These are phyloP conservation scores for Phaeosphaeria sp. DNA, from an alignment of 2,329 filamentous ascomycete species.

Conservation along the genomic window DNA sequence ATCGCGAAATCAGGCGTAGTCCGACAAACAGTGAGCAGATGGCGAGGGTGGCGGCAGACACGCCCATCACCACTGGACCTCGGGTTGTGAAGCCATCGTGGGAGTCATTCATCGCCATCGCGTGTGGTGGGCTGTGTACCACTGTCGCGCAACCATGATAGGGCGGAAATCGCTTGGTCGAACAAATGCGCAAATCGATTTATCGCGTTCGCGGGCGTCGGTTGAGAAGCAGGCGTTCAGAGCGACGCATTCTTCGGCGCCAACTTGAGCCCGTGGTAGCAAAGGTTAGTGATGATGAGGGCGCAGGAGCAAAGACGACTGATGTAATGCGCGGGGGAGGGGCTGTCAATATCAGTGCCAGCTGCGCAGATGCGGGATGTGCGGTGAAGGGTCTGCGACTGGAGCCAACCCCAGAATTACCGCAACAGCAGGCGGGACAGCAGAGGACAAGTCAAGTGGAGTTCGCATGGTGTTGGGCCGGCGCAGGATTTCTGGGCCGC, in stretches of 20 bases:
- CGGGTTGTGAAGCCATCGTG: slow-evolving; percentile 31
- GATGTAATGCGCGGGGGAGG: slow-evolving; percentile 2
- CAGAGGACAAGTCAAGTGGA: slow-evolving; percentile 11
- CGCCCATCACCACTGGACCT: slow-evolving; percentile 64
- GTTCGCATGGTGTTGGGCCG: slow-evolving; percentile 18
- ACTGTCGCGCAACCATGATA: slow-evolving; percentile 20
- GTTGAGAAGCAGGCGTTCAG: slow-evolving; percentile 13
- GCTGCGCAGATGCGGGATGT: slow-evolving; percentile 7
- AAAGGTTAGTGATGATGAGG: neutral
- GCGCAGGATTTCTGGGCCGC: slow-evolving; percentile 9
- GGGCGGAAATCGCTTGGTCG: neutral
- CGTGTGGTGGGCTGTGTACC: slow-evolving; percentile 18
- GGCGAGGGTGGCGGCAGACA: slow-evolving; percentile 72
- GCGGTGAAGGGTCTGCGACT: slow-evolving; percentile 20
- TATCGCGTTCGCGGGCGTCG: slow-evolving; percentile 38
- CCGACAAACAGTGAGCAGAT: slow-evolving; percentile 77
- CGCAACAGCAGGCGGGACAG: slow-evolving; percentile 14
- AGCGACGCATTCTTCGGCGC: slow-evolving; percentile 25
- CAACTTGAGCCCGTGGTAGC: neutral
- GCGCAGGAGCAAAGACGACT: neutral
- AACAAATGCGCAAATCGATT: neutral
- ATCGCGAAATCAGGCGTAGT: slow-evolving; percentile 74
- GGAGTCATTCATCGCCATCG: slow-evolving; percentile 31
- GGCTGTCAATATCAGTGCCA: neutral
- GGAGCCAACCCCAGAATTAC: slow-evolving; percentile 21